phyloP scores from a whole-genome alignment of 129 eudicot species.

The Solidago caesia region DNA sequence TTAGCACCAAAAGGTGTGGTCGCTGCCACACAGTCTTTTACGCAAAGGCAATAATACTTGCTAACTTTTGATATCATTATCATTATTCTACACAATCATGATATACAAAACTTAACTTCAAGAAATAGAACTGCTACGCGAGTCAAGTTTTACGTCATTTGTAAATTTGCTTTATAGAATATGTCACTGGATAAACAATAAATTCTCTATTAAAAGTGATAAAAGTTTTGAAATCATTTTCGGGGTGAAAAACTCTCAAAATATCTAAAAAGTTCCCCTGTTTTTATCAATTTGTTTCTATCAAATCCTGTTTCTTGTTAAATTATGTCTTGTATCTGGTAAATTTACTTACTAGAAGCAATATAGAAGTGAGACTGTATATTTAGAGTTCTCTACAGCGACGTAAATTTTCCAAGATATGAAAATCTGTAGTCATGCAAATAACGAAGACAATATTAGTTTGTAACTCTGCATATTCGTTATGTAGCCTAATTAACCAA shows the following conservation, averaged over 20 bases:
- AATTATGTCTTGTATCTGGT: not conserved
- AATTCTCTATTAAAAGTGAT: not conserved
- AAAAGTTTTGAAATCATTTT: not conserved
- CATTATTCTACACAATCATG: conserved; percentile 13
- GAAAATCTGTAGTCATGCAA: no score
- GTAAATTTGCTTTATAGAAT: not conserved
- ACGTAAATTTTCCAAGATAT: no score
- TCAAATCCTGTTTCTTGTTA: not conserved
- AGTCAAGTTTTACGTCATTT: not conserved
- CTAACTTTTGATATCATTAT: conserved; percentile 34
- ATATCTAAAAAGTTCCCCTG: not conserved
- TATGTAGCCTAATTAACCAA: no score
- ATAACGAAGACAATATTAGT: no score
- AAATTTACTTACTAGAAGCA: not conserved
- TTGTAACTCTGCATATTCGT: no score
- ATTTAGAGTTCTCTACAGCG: no score
- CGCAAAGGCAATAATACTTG: conserved; percentile 36
- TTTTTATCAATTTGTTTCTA: not conserved
- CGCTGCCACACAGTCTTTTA: conserved; percentile 28
- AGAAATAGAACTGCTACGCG: not conserved
- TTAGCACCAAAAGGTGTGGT: conserved; percentile 31
- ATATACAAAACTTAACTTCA: not conserved
- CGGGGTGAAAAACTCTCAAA: not conserved
- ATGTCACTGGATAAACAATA: no score
- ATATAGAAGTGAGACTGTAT: no score